Base-by-base conservation (phyloP, 208 protist genomes). In the Crithidia sp. region DNA sequence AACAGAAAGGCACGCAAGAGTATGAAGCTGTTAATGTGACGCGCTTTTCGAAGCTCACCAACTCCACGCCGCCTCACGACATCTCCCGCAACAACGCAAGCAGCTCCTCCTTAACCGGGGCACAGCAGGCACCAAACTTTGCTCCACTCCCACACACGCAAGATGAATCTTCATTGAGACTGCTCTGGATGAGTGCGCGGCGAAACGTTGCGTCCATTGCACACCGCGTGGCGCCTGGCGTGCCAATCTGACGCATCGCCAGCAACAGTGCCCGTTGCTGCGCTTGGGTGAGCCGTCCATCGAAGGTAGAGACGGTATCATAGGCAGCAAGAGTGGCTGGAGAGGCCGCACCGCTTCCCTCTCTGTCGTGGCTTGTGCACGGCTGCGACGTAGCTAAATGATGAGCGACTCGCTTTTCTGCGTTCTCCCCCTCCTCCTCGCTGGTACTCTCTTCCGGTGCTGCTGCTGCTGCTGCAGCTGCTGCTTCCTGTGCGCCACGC, bases 61-160 rank as follows among this genome's bases (percentile, higher is more conserved):
- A 28, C 28, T 28, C 28, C 28, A 28, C 28, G 28, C 28, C 28
- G 28, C 28, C 28, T 28, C 28, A 28, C 28, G 28, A 28, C 28
- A 1, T 28, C 36, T 70, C 2, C 8, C 49, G 3, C 0, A 74
- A 12, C 63, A 77, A 40, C 2, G 53, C 49, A 37, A 64, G 60
- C 59, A 92, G 68, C 47, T 66, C 57, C 7, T 74, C 77, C 50
- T 80, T 86, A 6, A 92, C 70, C 5, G 75, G 14, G 43, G 39
- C 73, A 47, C 87, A 92, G 67, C 87, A 92, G 14, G 59, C 65
- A 9, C 56, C 67, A 65, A 89, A 92, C 37, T 50, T 67, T 37
- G 77, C 77, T 13, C 76, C 80, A 50, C 87, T 89, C 0, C 84
- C 84, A 71, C 87, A 92, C 16, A 78, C 49, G 55, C 87, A 92